A percentile compares a stretch with the other conserved stretches of the same genome.
Conservation (phyloP, 129 eudicot species). For the Deinandra increscens region DNA sequence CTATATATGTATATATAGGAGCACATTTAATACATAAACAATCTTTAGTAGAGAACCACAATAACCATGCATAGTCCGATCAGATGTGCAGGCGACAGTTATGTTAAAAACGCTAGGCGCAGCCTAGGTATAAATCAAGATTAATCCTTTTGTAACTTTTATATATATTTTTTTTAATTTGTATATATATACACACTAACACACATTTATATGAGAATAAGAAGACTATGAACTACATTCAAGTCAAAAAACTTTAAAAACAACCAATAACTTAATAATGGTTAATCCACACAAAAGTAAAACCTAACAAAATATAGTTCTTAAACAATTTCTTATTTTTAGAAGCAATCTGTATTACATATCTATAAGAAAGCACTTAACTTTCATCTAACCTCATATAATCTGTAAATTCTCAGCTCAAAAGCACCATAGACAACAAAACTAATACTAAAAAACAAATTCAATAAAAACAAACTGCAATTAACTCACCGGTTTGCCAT, state of each 20-base stretch:
- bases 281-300: neutral
- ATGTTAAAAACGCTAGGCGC: no score
- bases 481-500: constrained; percentile 72
- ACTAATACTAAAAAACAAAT: neutral
- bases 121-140: no score
- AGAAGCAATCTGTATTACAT: neutral
- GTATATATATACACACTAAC: no score
- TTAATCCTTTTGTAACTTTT: no score
- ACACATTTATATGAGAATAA: no score
- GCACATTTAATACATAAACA: neutral
- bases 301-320: neutral
- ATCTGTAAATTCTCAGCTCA: neutral
- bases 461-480: neutral
- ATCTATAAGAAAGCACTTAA: neutral
- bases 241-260: neutral
- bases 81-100: neutral
- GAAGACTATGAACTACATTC: neutral
- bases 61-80: neutral
- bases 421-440: neutral
- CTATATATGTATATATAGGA: neutral
- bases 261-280: neutral
- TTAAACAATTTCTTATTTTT: neutral
- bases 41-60: neutral
- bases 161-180: no score
- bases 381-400: neutral